Evolutionary conservation across 2,329 filamentous ascomycete species (phyloP), one percentile per base, ranked within the genome.

Genomic region (Pseudopithomyces chartarum): DNA sequence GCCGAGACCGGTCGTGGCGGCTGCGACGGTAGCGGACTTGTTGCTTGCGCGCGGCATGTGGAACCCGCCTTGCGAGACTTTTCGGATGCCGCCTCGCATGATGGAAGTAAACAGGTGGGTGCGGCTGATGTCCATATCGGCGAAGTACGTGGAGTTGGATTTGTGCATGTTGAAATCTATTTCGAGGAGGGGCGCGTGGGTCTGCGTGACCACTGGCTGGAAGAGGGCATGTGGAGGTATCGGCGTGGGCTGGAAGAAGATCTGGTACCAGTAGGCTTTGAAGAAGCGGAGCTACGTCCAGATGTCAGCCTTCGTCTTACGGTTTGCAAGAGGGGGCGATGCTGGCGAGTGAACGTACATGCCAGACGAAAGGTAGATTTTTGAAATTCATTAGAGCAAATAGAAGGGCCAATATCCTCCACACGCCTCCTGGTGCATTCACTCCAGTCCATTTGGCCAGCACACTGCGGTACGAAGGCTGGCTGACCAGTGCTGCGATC

Each of bases 91-190:
- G 17, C 76, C 79, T 13, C 79, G 75, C 34, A 83, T 75, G 0
- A 83, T 64, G 1, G 75, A 76, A 7, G 87, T 89, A 52, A 96
- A 86, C 8, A 95, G 85, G 62, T 96, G 90, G 0, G 90, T 90
- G 55, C 95, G 90, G 38, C 89, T 87, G 57, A 94, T 85, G 76
- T 96, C 92, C 63, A 96, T 86, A 76, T 96, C 92, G 63, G 87
- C 81, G 73, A 96, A 96, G 80, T 96, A 96, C 29, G 92, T 96
- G 65, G 85, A 87, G 79, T 92, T 91, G 59, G 87, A 88, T 74
- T 93, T 92, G 82, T 94, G 90, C 42, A 92, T 71, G 78, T 95
- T 94, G 80, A 92, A 92, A 78, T 97, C 93, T 67, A 88, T 91
- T 77, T 96, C 92, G 64, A 90, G 83, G 52, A 90, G 78, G 1